These are phyloP conservation scores for Nakazawaea holstii DNA, from an alignment of 805 yeast genomes.

Conservation along the genomic window DNA sequence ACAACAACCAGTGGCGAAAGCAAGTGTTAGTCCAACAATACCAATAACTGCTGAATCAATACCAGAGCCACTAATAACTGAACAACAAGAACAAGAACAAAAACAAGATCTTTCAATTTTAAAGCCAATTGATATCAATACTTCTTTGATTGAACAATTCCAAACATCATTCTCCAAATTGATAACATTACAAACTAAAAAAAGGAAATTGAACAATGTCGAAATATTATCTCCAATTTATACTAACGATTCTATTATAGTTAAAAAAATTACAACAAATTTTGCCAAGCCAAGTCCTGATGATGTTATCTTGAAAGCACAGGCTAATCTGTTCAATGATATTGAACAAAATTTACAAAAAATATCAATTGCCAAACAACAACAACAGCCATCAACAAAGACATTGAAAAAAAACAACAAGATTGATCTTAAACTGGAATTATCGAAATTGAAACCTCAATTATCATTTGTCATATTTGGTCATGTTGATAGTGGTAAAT, in stretches of 20 bases:
- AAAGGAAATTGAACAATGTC: slow-evolving; percentile 7
- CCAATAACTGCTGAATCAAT: no score
- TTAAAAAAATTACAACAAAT: slow-evolving; percentile 39
- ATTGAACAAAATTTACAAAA: slow-evolving; percentile 20
- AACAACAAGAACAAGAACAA: not conserved
- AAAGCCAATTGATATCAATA: not conserved
- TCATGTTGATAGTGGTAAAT: slow-evolving; percentile 83
- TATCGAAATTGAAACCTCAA: slow-evolving; percentile 43
- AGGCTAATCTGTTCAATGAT: slow-evolving; percentile 28
- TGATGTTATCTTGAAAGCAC: slow-evolving; percentile 60
- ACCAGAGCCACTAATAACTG: not conserved
- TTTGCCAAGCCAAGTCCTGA: slow-evolving; percentile 80
- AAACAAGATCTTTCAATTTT: not conserved
- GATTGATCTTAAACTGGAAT: slow-evolving; percentile 35
- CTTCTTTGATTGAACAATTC: not conserved
- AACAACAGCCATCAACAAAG: not conserved
- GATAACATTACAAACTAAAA: slow-evolving; percentile 1
- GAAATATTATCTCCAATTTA: slow-evolving; percentile 12
- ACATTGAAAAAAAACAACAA: slow-evolving; percentile 24
- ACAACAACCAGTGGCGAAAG: not conserved
- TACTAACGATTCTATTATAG: slow-evolving; percentile 36
- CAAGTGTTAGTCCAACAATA: no score
- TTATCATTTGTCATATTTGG: slow-evolving; percentile 78
- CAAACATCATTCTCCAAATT: not conserved
- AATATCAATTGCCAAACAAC: slow-evolving; percentile 13